Conservation (phyloP, 148 eudicot genomes). For the Cornus florida region DNA sequence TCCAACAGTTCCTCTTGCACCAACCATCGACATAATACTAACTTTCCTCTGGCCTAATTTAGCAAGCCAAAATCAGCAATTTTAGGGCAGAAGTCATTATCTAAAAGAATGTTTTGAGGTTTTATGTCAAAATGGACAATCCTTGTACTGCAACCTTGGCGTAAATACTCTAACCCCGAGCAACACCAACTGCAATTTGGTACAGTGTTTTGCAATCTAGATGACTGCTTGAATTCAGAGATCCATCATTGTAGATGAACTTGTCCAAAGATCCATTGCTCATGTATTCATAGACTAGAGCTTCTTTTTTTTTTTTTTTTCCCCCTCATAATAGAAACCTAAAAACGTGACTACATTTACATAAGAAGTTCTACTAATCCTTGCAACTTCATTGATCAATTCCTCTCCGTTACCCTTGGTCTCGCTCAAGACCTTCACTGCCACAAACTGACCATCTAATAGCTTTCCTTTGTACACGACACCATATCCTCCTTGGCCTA, state of each 20-base stretch:
- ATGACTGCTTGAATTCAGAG: not conserved
- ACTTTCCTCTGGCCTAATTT: conserved; percentile 17
- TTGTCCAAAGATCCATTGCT: not conserved
- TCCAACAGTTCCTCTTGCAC: not conserved
- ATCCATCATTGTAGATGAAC: not conserved
- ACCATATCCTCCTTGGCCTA: too few relatives aligned
- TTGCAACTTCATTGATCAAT: too few relatives aligned
- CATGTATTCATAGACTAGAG: too few relatives aligned
- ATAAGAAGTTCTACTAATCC: too few relatives aligned
- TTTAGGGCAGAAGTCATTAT: conserved; percentile 26
- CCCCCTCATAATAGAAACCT: too few relatives aligned
- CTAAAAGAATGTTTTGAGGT: not conserved
- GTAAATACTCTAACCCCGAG: conserved; percentile 24
- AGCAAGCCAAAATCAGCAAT: conserved; percentile 34
- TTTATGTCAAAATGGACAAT: conserved; percentile 40
- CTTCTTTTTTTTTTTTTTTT: too few relatives aligned
- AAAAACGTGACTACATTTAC: too few relatives aligned
- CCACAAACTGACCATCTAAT: too few relatives aligned
- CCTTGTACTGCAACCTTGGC: conserved; percentile 35
- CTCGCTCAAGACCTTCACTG: too few relatives aligned
- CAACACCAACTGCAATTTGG: too few relatives aligned
- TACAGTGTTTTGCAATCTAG: conserved; percentile 19
- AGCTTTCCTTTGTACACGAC: too few relatives aligned
- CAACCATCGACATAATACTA: conserved; percentile 19
- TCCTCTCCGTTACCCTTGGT: too few relatives aligned